Base-by-base conservation (phyloP, 2,329 filamentous ascomycete species). In the Penicillium polonicum region DNA sequence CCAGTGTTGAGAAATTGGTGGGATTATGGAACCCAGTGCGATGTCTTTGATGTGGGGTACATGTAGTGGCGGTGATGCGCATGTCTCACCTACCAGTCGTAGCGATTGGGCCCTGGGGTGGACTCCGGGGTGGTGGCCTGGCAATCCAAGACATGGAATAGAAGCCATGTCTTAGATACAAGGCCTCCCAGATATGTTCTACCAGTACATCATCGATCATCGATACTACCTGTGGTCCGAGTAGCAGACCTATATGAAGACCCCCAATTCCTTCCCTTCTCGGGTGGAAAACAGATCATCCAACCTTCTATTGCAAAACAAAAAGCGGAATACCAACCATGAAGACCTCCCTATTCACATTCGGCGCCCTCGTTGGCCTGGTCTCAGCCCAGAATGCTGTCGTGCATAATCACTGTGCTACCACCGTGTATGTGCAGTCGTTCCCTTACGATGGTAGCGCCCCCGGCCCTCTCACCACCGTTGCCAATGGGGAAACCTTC, bases 381-480 rank as follows among this genome's bases (percentile, higher is more conserved):
- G 60, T 42, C 38, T 62, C 63, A 13, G 65, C 64, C 55, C 65
- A 68, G 52, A 63, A 64, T 60, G 64, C 65, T 21, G 38, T 63
- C 41, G 65, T 68, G 48, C 4, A 65, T 25, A 68, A 68, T 48
- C 50, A 66, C 55, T 68, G 64, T 62, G 52, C 27, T 17, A 52
- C 58, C 36, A 13, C 64, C 2, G 59, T 68, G 7, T 68, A 68
- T 53, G 58, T 68, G 52, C 65, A 68, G 57, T 68, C 65, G 29
- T 64, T 63, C 60, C 65, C 65, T 38, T 63, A 57, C 43, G 65
- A 64, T 59, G 65, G 65, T 42, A 65, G 65, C 44, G 61, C 59
- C 29, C 56, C 64, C 7, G 64, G 64, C 15, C 61, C 65, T 52
- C 65, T 68, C 25, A 68, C 63, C 21, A 64, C 65, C 21, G 31